Conservation (phyloP, 257 asterid species). For the Gynochthodes officinalis region DNA sequence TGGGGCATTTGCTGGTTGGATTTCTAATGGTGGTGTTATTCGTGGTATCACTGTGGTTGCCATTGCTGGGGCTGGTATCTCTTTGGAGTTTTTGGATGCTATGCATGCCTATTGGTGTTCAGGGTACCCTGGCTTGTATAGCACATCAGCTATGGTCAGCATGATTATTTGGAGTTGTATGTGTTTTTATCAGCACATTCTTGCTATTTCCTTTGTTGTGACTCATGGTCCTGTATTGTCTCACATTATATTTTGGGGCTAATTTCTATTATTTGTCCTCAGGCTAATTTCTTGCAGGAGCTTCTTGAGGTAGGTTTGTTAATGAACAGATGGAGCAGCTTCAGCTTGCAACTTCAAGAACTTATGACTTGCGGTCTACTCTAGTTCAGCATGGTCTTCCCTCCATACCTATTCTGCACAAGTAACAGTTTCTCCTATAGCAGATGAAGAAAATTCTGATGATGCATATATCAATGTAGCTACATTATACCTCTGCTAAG, state of each 20-base stretch:
- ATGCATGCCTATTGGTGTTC: conserved; percentile 24
- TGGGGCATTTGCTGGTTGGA: conserved; percentile 33
- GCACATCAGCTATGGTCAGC: conserved; percentile 25
- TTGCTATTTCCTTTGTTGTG: background rate
- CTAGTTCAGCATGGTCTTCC: background rate
- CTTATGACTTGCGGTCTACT: conserved; percentile 20
- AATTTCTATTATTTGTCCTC: background rate
- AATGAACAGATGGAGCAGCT: conserved; percentile 20
- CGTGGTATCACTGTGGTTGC: conserved; percentile 24
- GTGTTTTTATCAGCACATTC: background rate
- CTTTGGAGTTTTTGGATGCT: conserved; percentile 25
- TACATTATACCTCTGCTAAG: background rate
- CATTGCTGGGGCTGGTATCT: conserved; percentile 28
- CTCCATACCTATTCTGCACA: background rate
- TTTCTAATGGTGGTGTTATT: conserved; percentile 20
- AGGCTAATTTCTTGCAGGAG: conserved; percentile 23
- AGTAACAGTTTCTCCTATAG: background rate
- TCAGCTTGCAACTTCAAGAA: conserved; percentile 8
- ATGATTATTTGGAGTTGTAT: background rate
- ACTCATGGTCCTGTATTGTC: background rate
- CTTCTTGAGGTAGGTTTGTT: conserved; percentile 20
- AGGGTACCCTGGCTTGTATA: conserved; percentile 7
- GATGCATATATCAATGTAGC: too few species aligned
- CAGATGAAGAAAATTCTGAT: background rate
- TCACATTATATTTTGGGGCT: background rate